Base-by-base conservation (phyloP, 2,329 filamentous ascomycete genomes). In the Arthroderma sp. region DNA sequence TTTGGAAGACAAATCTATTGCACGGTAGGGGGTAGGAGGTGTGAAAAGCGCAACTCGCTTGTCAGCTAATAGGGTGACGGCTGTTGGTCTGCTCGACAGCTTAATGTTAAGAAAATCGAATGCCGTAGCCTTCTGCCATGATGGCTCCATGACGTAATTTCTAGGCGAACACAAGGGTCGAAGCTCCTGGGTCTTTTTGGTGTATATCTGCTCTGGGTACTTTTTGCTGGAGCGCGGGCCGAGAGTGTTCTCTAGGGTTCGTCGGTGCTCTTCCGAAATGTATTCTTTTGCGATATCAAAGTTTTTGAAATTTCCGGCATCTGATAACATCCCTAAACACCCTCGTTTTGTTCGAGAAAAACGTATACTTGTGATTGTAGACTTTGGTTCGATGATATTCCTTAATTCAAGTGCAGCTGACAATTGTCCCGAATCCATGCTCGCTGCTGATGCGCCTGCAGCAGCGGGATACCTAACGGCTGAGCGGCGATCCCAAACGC, bases 401-500 rank as follows among this genome's bases (percentile, higher is more conserved):
- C 67, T 68, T 45, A 79, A 68, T 43, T 78, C 74, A n/a, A 80
- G 61, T 1, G 77, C 72, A 11, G 75, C 65, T 5, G 67, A 69
- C n/a, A 61, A 50, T 44, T 65, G 61, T 9, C 58, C 57, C 1
- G 57, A 49, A 6, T 66, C 62, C 4, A 55, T 41, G 34, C 49
- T 53, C 29, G 50, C 54, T 1, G 58, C 48, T 36, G 58, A 55
- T 3, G 57, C 58, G n/a, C 64, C 53, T 6, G 59, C 57, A 10
- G 64, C 53, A 3, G 61, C 55, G 29, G 61, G 55, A 37, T 64
- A 59, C 6, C 66, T 59, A 33, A 58, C 55, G 4, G 66, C 65
- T 45, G 66, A 63, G 43, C 78, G 72, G 44, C 73, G 70, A 54
- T 81, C 78, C 78, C 78, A 81, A 4, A 81, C 67, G 47, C 72